Percentiles rank a stretch among this genome's conserved stretches.
Conservation (phyloP, 192 early-diverging fungal genomes). For the Thamnidium elegans region DNA sequence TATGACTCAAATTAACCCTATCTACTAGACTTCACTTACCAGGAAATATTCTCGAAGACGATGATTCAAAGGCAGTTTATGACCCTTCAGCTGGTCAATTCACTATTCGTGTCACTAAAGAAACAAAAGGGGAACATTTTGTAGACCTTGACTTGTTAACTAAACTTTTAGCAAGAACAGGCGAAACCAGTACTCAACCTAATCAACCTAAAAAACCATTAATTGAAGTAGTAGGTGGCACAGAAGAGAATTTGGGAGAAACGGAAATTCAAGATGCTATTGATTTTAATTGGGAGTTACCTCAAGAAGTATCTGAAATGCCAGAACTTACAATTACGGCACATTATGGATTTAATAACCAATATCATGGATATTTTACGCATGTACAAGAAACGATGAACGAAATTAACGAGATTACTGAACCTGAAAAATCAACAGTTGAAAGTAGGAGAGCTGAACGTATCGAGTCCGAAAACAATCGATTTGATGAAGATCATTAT, state of each 20-base stretch:
- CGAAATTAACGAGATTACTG: conserved; percentile 62
- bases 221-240: conserved; percentile 61
- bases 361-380: conserved; percentile 72
- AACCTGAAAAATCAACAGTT: conserved; percentile 55
- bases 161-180: conserved; percentile 68
- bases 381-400: conserved; percentile 72
- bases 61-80: conserved; percentile 72
- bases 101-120: conserved; percentile 74
- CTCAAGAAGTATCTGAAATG: conserved; percentile 55
- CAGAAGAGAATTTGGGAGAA: conserved; percentile 5
- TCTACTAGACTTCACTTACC: conserved; percentile 71
- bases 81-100: conserved; percentile 78
- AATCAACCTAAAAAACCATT: conserved; percentile 46
- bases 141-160: conserved; percentile 86
- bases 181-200: conserved; percentile 34
- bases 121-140: conserved; percentile 75
- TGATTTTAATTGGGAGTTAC: conserved; percentile 86
- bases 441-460: conserved; percentile 58
- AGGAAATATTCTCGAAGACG: conserved; percentile 80
- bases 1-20: background rate
- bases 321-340: conserved; percentile 25
- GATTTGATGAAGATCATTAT: conserved; percentile 93
- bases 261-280: conserved; percentile 36
- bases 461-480: conserved; percentile 68
- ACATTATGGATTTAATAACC: conserved; percentile 89